These are phyloP conservation scores for Fistulinella prunicolor DNA, from an alignment of 768 basidiomycete genomes.

Conservation along the genomic window DNA sequence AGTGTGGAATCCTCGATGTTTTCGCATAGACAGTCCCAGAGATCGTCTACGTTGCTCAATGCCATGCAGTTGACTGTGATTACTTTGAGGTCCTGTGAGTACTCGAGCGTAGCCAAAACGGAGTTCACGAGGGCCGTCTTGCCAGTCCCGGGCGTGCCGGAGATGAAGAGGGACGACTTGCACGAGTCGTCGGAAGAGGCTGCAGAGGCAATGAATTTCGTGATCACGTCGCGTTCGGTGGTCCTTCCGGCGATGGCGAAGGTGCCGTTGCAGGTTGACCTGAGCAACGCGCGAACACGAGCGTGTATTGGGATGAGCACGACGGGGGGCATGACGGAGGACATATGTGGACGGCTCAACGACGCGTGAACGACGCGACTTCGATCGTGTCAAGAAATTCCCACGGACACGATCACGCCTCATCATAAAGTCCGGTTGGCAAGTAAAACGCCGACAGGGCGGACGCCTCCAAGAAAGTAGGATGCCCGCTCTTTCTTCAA, in stretches of 20 bases:
- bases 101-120: conserved; percentile 47
- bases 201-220: conserved; percentile 58
- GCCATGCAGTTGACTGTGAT: conserved; percentile 80
- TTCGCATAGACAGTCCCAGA: conserved; percentile 69
- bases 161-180: conserved; percentile 72
- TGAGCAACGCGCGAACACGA: conserved; percentile 69
- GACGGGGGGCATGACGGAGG: conserved; percentile 49
- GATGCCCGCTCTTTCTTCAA: no score
- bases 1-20: conserved; percentile 42
- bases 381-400: conserved; percentile 18
- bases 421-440: background rate
- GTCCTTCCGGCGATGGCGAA: conserved; percentile 65
- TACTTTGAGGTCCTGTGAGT: conserved; percentile 41
- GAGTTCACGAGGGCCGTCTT: conserved; percentile 84
- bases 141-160: conserved; percentile 90
- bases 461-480: background rate
- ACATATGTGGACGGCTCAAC: conserved; percentile 40
- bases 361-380: conserved; percentile 26
- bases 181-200: conserved; percentile 22
- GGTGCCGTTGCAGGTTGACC: conserved; percentile 61
- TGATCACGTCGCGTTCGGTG: conserved; percentile 55
- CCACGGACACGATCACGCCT: conserved; percentile 5
- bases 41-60: conserved; percentile 57
- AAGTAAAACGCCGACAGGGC: background rate
- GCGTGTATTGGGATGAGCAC: conserved; percentile 45